Base-by-base conservation (phyloP, 768 basidiomycete species). In the Paxillus ammoniavirescens region DNA sequence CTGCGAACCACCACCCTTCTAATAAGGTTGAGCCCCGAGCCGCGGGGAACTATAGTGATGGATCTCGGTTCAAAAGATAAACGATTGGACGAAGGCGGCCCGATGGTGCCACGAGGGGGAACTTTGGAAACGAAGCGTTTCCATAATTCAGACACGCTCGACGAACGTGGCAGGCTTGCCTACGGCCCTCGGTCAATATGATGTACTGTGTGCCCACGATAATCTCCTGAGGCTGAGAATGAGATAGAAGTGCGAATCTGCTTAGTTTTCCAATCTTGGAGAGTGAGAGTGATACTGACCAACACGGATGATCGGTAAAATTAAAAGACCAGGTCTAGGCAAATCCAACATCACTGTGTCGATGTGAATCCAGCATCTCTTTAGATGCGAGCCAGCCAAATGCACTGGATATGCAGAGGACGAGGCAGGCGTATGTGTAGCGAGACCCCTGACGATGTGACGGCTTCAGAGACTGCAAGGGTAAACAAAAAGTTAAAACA, bases 341-440 rank as follows among this genome's bases (percentile, higher is more conserved):
- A 31, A 40, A 43, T 33, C 17, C 33, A 41, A 8, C 28, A 4
- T 43, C 31, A 42, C 31, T 47, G n/a, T 46, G 36, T 26, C 17
- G 47, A n/a, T 42, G 28, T 21, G 36, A 15, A 8, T 47, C 47
- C 26, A 56, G 44, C 30, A 52, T 43, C 35, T 60, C 59, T 38
- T 62, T 31, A 41, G 57, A 31, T 8, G 48, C 42, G 23, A 68
- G 33, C 66, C 65, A 69, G 48, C 62, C 57, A 42, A 65, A 55
- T 7, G 57, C 57, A 45, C 62, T 51, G 17, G 65, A 67, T 18
- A 67, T 35, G 42, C 56, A 54, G 15, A 69, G 33, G 23, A 31
- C 49, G 3, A 60, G 30, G 31, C 57, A 50, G 23, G 56, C 2
- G 15, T 50, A 58, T 55, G 54, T 37, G 17, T 56, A 38, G 9